Conservation (phyloP, 2,329 filamentous ascomycete species). For the Phoma sp. region DNA sequence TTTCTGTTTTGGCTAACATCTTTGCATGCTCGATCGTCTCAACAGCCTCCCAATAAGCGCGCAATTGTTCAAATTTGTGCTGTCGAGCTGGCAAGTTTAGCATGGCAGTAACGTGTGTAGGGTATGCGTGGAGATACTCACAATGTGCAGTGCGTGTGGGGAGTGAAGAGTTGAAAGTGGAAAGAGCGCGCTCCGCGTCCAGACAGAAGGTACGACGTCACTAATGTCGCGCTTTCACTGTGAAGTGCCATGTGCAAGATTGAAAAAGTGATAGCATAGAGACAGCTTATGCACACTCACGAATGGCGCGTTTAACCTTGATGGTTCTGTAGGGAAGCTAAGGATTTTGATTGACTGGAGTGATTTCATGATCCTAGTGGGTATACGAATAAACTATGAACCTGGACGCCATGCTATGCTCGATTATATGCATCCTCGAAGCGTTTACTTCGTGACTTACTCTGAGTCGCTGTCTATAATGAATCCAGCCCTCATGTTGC, state of each 20-base stretch:
- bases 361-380: slow-evolving; percentile 13
- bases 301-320: too few relatives aligned
- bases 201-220: slow-evolving; percentile 20
- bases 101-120: slow-evolving; percentile 34
- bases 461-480: slow-evolving; percentile 54
- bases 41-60: slow-evolving; percentile 43
- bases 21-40: slow-evolving; percentile 18
- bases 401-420: slow-evolving; percentile 26
- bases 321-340: too few relatives aligned
- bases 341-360: slow-evolving; percentile 1
- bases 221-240: background rate
- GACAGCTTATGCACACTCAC: too few relatives aligned
- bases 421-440: slow-evolving; percentile 12
- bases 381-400: slow-evolving; percentile 31
- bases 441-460: slow-evolving; percentile 22
- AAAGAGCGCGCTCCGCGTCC: slow-evolving; percentile 20
- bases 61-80: slow-evolving; percentile 39
- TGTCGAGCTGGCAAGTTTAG: slow-evolving; percentile 41
- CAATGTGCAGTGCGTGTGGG: slow-evolving; percentile 18
- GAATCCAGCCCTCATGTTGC: slow-evolving; percentile 51
- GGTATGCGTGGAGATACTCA: slow-evolving; percentile 21
- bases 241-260: background rate
- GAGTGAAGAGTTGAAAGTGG: slow-evolving; percentile 20
- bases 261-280: background rate
- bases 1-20: slow-evolving; percentile 40